Conservation (phyloP, 345 rosid species). For the Abelmoschus esculentus region DNA sequence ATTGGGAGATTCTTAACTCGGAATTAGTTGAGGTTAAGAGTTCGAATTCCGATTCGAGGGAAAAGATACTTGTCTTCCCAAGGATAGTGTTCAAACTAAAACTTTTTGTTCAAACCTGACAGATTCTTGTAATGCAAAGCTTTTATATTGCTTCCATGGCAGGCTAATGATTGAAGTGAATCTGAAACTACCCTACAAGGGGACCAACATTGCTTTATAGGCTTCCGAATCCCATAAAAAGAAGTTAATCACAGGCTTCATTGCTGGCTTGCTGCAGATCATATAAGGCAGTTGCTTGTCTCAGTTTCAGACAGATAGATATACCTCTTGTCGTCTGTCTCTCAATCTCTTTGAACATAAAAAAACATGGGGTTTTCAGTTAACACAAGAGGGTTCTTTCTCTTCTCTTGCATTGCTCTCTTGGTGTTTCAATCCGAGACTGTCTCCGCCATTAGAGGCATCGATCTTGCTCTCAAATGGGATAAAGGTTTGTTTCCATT, state of each 20-base stretch:
- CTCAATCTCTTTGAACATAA: conserved; percentile 3
- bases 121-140: conserved; percentile 49
- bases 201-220: conserved; percentile 22
- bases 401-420: conserved; percentile 26
- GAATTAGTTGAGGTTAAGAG: background rate
- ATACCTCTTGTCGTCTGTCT: conserved; percentile 6
- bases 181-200: conserved; percentile 42
- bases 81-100: conserved; percentile 45
- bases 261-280: conserved; percentile 21
- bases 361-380: conserved; percentile 42
- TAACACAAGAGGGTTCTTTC: conserved; percentile 21
- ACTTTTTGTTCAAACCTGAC: conserved; percentile 84
- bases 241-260: conserved; percentile 13
- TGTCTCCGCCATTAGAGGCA: conserved; percentile 30
- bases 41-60: background rate
- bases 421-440: conserved; percentile 30
- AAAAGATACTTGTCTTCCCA: conserved; percentile 68
- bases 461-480: too few relatives aligned
- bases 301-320: conserved; percentile 15
- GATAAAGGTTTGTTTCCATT: conserved; percentile 10
- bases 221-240: conserved; percentile 32
- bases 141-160: conserved; percentile 45
- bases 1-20: conserved; percentile 18
- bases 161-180: conserved; percentile 48
- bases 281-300: conserved; percentile 20